Conservation (phyloP, 2,329 filamentous ascomycete genomes). For the Colletotrichum tamarilloi region DNA sequence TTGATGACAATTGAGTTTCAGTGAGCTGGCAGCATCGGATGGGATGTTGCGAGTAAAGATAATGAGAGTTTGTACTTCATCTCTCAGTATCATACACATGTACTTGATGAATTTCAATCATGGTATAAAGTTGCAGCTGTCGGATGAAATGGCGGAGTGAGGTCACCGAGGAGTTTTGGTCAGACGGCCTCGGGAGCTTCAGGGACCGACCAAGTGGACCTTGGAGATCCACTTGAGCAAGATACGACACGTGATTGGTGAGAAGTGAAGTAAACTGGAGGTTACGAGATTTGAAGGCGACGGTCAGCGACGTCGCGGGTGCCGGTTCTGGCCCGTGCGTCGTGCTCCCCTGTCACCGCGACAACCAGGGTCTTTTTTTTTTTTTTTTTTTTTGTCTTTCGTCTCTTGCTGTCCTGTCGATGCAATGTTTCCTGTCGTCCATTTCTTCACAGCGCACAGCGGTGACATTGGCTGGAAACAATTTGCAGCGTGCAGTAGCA, state of each 20-base stretch:
- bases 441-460: neutral
- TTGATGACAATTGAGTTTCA: constrained; percentile 16
- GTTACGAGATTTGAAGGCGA: neutral
- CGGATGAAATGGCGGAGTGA: neutral
- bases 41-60: no score
- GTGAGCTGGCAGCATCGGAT: neutral
- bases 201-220: constrained; percentile 20
- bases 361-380: constrained; percentile 21
- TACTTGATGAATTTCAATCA: neutral
- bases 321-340: constrained; percentile 16
- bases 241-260: neutral
- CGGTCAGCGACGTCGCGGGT: neutral
- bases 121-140: neutral
- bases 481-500: neutral
- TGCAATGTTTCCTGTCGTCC: neutral
- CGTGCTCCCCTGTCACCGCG: constrained; percentile 9
- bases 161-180: neutral
- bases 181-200: constrained; percentile 32
- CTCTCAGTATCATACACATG: neutral
- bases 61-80: neutral
- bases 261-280: neutral
- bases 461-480: neutral
- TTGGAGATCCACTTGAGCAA: no score
- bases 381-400: neutral
- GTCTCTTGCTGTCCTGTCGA: neutral